Evolutionary conservation across 208 protist species (phyloP).

Genomic region (Endotrypanum monterogeii): DNA sequence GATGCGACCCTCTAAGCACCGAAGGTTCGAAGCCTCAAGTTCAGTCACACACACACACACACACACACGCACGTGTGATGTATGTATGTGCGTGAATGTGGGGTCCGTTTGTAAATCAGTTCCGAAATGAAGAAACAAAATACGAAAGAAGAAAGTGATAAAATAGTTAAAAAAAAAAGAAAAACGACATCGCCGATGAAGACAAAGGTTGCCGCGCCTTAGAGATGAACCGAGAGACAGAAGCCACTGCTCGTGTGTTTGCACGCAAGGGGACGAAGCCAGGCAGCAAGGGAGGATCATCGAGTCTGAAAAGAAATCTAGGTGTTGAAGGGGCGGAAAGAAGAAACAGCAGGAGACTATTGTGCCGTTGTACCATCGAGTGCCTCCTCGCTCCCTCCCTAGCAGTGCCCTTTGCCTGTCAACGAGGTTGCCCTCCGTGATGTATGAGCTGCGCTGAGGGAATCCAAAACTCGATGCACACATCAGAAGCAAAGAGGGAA

Average conservation of each 20-base stretch:
- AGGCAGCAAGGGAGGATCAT: neutral
- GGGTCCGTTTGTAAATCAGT: neutral
- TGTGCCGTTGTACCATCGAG: neutral
- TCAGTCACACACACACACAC: neutral
- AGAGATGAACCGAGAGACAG: no score
- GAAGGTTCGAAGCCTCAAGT: neutral
- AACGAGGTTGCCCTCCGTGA: no score
- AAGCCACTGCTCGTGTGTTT: no score
- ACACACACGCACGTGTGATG: neutral
- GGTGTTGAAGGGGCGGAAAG: neutral
- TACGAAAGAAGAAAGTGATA: neutral
- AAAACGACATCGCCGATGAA: no score
- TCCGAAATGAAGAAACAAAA: neutral
- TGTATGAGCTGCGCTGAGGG: neutral
- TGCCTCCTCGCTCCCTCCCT: neutral
- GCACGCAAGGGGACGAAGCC: no score
- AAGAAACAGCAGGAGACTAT: neutral
- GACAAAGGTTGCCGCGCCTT: no score
- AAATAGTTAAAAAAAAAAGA: neutral
- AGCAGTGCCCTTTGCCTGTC: neutral
- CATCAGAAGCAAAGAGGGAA: constrained; percentile 2
- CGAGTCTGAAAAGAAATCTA: neutral
- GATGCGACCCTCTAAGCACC: neutral
- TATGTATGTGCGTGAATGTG: neutral
- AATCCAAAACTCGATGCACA: constrained; percentile 1